These are phyloP conservation scores for Pleurotus eryngii DNA, from an alignment of 768 basidiomycete genomes.

Conservation along the genomic window DNA sequence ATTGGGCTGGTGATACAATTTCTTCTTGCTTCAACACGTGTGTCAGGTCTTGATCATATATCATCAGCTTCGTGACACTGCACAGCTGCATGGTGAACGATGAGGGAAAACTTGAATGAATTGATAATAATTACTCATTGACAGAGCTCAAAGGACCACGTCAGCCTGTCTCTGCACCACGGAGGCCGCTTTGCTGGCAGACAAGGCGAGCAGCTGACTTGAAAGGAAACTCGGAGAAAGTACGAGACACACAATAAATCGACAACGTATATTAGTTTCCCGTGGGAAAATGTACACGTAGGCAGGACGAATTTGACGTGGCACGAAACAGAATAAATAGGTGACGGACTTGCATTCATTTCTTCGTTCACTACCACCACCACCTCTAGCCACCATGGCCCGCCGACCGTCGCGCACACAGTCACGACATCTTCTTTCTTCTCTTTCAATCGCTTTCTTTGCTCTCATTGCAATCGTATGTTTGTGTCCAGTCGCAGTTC, in stretches of 20 bases:
- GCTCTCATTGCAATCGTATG: conserved; percentile 69
- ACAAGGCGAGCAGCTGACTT: conserved; percentile 1
- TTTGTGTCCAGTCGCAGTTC: conserved; percentile 60
- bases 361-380: conserved; percentile 8
- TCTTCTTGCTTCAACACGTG: too few species aligned
- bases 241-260: background rate
- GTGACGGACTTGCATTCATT: background rate
- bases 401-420: conserved; percentile 55
- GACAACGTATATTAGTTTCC: background rate
- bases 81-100: too few species aligned
- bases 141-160: background rate
- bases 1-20: too few species aligned
- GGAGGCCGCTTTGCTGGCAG: conserved; percentile 1
- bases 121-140: too few species aligned
- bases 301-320: conserved; percentile 3
- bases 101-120: too few species aligned
- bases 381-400: conserved; percentile 6
- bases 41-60: too few species aligned
- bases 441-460: conserved; percentile 58
- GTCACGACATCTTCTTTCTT: conserved; percentile 52
- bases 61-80: too few species aligned
- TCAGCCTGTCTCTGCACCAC: background rate
- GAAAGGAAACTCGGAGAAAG: conserved; percentile 9
- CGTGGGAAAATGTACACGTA: conserved; percentile 10
- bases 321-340: conserved; percentile 7